These are phyloP conservation scores for Colletotrichum musae DNA, from an alignment of 2,329 filamentous ascomycete species.

Conservation along the genomic window DNA sequence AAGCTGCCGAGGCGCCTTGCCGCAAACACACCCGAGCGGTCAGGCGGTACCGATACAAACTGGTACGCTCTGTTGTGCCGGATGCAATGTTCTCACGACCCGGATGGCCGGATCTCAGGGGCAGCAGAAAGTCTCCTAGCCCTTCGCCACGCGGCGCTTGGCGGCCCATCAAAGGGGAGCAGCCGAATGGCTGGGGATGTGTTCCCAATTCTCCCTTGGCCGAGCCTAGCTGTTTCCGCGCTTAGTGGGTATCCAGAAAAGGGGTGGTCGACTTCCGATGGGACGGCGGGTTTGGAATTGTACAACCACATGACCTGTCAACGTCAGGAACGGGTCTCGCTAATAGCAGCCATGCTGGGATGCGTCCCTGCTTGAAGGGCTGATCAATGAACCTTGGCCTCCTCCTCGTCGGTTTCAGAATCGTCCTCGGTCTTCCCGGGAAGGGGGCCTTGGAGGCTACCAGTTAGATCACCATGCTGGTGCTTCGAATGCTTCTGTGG, in stretches of 20 bases:
- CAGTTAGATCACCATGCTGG: constrained; percentile 18
- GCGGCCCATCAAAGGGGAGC: constrained; percentile 41
- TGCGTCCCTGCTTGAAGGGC: constrained; percentile 34
- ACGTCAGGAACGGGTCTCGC: constrained; percentile 39
- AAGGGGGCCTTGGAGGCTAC: constrained; percentile 19
- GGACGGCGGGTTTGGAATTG: constrained; percentile 39
- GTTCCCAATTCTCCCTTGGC: constrained; percentile 27
- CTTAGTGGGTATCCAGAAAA: constrained; percentile 30
- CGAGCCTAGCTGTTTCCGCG: constrained; percentile 32
- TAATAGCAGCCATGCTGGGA: constrained; percentile 25
- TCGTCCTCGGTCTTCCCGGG: constrained; percentile 41
- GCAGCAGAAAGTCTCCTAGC: constrained; percentile 39
- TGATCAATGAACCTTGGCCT: constrained; percentile 38
- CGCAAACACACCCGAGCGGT: constrained; percentile 30
- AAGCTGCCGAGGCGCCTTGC: constrained; percentile 21
- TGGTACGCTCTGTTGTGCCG: constrained; percentile 13
- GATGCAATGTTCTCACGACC: constrained; percentile 39
- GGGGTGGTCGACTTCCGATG: constrained; percentile 40
- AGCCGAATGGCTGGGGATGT: constrained; percentile 43
- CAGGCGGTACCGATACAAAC: constrained; percentile 29
- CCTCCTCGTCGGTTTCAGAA: constrained; percentile 41
- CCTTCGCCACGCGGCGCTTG: constrained; percentile 39
- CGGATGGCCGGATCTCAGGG: constrained; percentile 42
- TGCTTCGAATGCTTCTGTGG: constrained; percentile 41
- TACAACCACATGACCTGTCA: constrained; percentile 41